Base-by-base conservation (phyloP, 2,329 filamentous ascomycete genomes). In the Sporothrix phasma region DNA sequence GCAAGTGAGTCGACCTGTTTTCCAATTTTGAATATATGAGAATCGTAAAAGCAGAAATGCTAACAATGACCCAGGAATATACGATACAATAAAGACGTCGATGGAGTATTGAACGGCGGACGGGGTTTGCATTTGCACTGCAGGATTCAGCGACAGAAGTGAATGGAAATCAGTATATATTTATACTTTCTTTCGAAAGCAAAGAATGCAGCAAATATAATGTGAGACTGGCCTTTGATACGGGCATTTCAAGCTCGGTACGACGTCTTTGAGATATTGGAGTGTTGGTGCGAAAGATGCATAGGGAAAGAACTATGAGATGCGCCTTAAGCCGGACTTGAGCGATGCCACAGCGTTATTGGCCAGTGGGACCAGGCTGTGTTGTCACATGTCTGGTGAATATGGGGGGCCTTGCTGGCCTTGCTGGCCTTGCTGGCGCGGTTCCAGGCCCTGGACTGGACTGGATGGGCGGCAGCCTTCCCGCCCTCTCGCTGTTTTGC, bases 11-110 rank as follows among this genome's bases (percentile, higher is more conserved):
- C 7, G 3, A 7, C 13, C 15, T 0, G 15, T 8, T 17, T 17
- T 43, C 5, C 10, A 7, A 8, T 19, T 15, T n/a, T 5, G 5
- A n/a, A n/a, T n/a, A n/a, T 7, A 5, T 7, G 41, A 43, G 5
- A 19, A 43, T 7, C 5, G 41, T 2, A 5, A 5, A 8, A 17
- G 24, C 5, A 11, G 15, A 29, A 7, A 13, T 5, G 8, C 45
- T 43, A 31, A 54, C 64, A 49, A 63, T n/a, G 41, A 47, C 39
- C 3, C 37, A 89, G 87, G 88, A 72, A 81, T 90, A 69, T 90
- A 88, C 66, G 87, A 90, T 70, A 83, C 82, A 19, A 87, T 91
- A 68, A 88, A 86, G 74, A 80, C 85, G 51, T 15, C 64, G 1
- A 72, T 90, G 62, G 79, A 87, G 17, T 90, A 88, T 72, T 91